Conservation (phyloP, 805 yeast genomes). For the Sugiyamaella mastotermitis region DNA sequence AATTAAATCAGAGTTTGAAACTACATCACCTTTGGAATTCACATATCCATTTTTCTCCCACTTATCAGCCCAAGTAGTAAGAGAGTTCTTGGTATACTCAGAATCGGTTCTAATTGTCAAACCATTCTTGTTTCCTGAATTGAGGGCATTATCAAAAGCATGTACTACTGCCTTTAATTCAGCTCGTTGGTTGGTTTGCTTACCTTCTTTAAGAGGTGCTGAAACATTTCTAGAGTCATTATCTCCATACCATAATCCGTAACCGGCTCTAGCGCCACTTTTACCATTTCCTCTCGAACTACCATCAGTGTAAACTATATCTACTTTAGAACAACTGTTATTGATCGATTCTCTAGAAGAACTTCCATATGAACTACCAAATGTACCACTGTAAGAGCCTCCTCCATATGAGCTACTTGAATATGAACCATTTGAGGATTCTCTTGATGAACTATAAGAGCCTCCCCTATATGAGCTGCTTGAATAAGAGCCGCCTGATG, state of each 20-base stretch:
- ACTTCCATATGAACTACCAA: neutral
- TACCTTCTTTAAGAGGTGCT: conserved; percentile 41
- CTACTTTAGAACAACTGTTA: no score
- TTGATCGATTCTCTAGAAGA: no score
- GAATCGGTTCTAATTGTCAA: conserved; percentile 65
- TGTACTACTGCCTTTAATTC: conserved; percentile 63
- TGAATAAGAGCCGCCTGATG: neutral
- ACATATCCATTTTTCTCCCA: conserved; percentile 59
- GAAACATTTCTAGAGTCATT: conserved; percentile 49
- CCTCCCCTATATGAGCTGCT: conserved; percentile 3
- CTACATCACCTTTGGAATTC: conserved; percentile 37
- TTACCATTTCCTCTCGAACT: conserved; percentile 60
- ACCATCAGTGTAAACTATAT: conserved; percentile 67
- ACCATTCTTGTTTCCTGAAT: conserved; percentile 7
- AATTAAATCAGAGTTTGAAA: conserved; percentile 51
- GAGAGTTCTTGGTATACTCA: conserved; percentile 49
- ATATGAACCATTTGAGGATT: no score
- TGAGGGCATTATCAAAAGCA: conserved; percentile 43
- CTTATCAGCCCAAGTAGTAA: conserved; percentile 49
- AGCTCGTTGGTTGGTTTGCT: conserved; percentile 74
- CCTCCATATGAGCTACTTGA: no score
- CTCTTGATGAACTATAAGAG: neutral
- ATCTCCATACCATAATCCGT: conserved; percentile 67
- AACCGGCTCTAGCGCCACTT: conserved; percentile 47
- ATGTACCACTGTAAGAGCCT: no score